Percentiles rank a stretch among this genome's conserved stretches.
Conservation (phyloP, 495 filamentous ascomycete genomes). For the Aspergillus cristatus region DNA sequence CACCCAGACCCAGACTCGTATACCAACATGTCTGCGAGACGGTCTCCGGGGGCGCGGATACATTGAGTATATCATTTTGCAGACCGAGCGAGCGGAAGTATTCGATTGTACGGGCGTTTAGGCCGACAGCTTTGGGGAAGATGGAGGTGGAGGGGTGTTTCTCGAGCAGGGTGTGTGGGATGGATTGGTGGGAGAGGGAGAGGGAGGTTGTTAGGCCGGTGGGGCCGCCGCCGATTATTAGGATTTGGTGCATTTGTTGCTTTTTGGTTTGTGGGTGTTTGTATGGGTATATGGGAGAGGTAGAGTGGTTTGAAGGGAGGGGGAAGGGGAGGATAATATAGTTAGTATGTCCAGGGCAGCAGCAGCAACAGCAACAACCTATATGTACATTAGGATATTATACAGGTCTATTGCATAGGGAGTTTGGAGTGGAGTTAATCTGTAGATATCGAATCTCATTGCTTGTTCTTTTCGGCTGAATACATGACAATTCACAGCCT, state of each 20-base stretch:
- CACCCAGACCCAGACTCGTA: conserved; percentile 4
- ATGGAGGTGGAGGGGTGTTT: conserved; percentile 14
- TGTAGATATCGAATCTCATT: no score
- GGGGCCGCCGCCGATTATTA: conserved; percentile 20
- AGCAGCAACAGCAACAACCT: no score
- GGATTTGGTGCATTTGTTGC: neutral
- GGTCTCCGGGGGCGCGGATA: conserved; percentile 7
- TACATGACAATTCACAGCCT: no score
- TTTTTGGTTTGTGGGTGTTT: no score
- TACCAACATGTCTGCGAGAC: conserved; percentile 9
- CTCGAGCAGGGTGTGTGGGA: conserved; percentile 14
- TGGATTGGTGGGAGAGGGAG: conserved; percentile 13
- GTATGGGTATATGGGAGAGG: no score
- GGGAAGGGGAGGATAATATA: no score
- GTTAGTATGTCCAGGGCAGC: no score
- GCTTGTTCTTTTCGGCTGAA: no score
- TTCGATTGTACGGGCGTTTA: conserved; percentile 19
- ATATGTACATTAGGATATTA: no score
- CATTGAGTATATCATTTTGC: conserved; percentile 2
- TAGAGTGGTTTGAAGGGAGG: neutral
- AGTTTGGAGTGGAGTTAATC: no score
- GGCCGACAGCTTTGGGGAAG: conserved; percentile 18
- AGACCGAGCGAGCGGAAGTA: conserved; percentile 14
- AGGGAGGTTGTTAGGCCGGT: conserved; percentile 15
- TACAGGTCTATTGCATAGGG: no score